Evolutionary conservation across 78 protist genomes (phyloP), one percentile per base, ranked within the genome.

Genomic region (Speleostelium caveatum): DNA sequence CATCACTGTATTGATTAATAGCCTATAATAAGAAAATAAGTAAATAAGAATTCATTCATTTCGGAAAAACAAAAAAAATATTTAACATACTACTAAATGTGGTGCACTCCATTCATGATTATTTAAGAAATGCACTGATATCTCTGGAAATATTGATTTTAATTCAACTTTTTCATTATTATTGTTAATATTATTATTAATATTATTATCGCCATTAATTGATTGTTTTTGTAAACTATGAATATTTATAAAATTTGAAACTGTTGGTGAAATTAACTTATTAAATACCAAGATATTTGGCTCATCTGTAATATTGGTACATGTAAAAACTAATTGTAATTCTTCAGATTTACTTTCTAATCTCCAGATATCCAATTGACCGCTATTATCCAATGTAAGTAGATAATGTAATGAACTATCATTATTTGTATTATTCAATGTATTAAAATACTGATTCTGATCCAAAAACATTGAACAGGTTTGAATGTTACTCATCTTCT

Each of bases 391-490:
- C 14, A 66, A 39, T 12, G 55, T 51, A 56, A 35, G 51, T 51
- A 79, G 28, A 68, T 79, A 58, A 19, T n/a, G n/a, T n/a, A n/a
- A 19, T 6, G 19, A 58, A 19, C 16, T 58, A 19, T 58, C 30
- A 69, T 42, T 69, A 45, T 69, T 69, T 14, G 28, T 26, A 69
- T 42, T 69, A 33, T n/a, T n/a, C n/a, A 10, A 45, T 45, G 6
- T 45, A 32, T 39, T 26, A 51, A 56, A 69, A 38, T 35, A 42
- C 30, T 59, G 1, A 28, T 56, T 67, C 16, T 21, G 45, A 60
- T 83, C 91, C 33, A 65, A 14, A 30, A 83, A 83, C 39, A 83
- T 32, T 41, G 91, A 83, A 14, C 71, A 83, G 10, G 91, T 16
- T 35, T 59, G 21, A 12, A 69, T 21, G 19, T 33, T 22, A 24